These are phyloP conservation scores for Zoysia matrella DNA, from an alignment of 202 grass and related monocot species.

Conservation along the genomic window DNA sequence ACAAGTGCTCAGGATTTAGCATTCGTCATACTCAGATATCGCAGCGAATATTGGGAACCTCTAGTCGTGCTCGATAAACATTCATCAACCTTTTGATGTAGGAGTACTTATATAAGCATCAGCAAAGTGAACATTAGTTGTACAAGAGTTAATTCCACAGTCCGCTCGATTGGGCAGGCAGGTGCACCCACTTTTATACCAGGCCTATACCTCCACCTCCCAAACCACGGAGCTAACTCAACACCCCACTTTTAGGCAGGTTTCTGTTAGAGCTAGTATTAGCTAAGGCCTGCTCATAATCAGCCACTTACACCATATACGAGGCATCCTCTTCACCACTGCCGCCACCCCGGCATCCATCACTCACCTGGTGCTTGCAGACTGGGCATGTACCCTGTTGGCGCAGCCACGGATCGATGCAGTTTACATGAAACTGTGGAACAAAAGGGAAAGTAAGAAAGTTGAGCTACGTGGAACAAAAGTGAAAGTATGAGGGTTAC, in stretches of 20 bases:
- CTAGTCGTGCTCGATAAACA: not conserved
- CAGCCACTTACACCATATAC: constrained; percentile 62
- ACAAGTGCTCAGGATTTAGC: too few species aligned
- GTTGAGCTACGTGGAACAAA: not conserved
- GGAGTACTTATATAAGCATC: constrained; percentile 5
- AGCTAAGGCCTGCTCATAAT: constrained; percentile 10
- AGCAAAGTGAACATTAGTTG: constrained; percentile 31
- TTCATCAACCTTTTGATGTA: constrained; percentile 15
- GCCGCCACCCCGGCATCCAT: constrained; percentile 46
- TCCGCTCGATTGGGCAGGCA: not conserved
- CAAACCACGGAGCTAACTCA: too few species aligned
- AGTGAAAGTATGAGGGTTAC: not conserved
- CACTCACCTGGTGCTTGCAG: constrained; percentile 79
- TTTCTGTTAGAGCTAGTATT: constrained; percentile 38
- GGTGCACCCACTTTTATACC: not conserved
- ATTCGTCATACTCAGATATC: too few species aligned
- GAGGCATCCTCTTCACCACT: constrained; percentile 60
- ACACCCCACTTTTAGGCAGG: too few species aligned
- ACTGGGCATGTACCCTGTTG: constrained; percentile 93
- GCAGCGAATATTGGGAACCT: too few species aligned
- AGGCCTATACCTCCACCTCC: not conserved
- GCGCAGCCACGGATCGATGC: constrained; percentile 96
- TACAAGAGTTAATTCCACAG: constrained; percentile 31
- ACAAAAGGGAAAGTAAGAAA: constrained; percentile 32
- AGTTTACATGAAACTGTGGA: constrained; percentile 82